These are phyloP conservation scores for Aureobasidium sp. DNA, from an alignment of 2,329 filamentous ascomycete species.

Conservation along the genomic window DNA sequence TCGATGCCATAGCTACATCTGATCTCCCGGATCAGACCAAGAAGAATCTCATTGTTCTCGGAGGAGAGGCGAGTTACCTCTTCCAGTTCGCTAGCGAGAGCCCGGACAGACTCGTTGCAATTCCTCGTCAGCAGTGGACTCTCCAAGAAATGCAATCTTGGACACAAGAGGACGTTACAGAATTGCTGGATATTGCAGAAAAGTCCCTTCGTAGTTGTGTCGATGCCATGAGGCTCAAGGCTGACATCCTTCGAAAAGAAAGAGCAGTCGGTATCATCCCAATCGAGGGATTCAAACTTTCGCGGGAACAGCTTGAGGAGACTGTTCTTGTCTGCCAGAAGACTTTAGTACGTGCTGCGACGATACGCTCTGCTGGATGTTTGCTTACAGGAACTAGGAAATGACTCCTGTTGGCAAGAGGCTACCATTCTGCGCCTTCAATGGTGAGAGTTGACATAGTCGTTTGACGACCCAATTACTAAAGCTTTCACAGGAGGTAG, in stretches of 20 bases:
- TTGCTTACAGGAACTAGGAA: slow-evolving; percentile 41
- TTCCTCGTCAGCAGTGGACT: slow-evolving; percentile 58
- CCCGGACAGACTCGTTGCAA: slow-evolving; percentile 58
- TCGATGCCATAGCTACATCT: slow-evolving; percentile 65
- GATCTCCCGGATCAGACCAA: slow-evolving; percentile 58
- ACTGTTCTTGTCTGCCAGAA: slow-evolving; percentile 92
- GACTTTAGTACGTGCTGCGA: slow-evolving; percentile 46
- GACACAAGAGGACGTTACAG: slow-evolving; percentile 66
- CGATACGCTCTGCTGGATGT: neutral
- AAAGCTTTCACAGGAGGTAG: slow-evolving; percentile 55
- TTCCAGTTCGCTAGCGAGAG: slow-evolving; percentile 65
- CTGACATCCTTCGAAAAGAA: slow-evolving; percentile 76
- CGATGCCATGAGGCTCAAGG: slow-evolving; percentile 68
- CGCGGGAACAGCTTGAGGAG: slow-evolving; percentile 85
- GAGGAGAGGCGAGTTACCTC: slow-evolving; percentile 92
- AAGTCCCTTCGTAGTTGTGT: slow-evolving; percentile 74
- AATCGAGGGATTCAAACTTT: slow-evolving; percentile 39
- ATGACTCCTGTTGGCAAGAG: slow-evolving; percentile 58
- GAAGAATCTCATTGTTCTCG: slow-evolving; percentile 79
- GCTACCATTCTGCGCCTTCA: slow-evolving; percentile 94
- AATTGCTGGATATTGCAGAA: slow-evolving; percentile 84
- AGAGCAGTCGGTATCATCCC: slow-evolving; percentile 50
- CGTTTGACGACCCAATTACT: neutral
- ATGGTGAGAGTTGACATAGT: slow-evolving; percentile 42
- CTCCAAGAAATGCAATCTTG: slow-evolving; percentile 70